Evolutionary conservation across 768 basidiomycete genomes (phyloP).

Genomic region (Kwoniella mangroviensis): DNA sequence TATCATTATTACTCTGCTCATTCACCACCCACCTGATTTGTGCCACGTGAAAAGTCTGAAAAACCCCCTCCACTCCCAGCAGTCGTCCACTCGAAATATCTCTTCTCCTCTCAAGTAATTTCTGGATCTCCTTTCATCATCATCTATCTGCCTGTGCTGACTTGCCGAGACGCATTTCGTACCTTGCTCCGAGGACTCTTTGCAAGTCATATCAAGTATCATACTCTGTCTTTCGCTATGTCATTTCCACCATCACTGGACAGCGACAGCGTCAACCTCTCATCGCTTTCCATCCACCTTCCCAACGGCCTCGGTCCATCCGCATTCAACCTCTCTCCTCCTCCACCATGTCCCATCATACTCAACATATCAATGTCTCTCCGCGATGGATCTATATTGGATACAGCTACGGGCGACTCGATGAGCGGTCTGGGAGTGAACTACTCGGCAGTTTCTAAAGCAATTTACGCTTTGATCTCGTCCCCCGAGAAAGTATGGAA

Average conservation of each 20-base stretch:
- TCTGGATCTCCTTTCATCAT: no score
- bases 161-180: no score
- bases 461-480: constrained; percentile 48
- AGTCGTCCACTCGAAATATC: neutral
- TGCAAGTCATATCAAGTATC: no score
- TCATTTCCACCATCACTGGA: neutral
- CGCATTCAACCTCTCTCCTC: constrained; percentile 49
- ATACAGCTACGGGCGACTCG: constrained; percentile 65
- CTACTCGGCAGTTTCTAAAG: constrained; percentile 67
- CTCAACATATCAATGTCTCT: constrained; percentile 60
- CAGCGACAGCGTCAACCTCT: constrained; percentile 53
- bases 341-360: constrained; percentile 67
- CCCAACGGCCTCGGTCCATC: constrained; percentile 54
- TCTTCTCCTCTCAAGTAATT: no score
- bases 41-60: constrained; percentile 1
- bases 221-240: no score
- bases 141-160: no score
- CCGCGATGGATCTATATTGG: constrained; percentile 61
- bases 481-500: constrained; percentile 59
- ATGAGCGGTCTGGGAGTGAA: constrained; percentile 64
- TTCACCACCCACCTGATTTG: no score
- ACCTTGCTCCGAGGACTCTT: no score
- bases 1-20: no score
- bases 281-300: constrained; percentile 54
- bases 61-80: constrained; percentile 2